Base-by-base conservation (phyloP, 495 filamentous ascomycete species). In the Penicillium crystallinum region DNA sequence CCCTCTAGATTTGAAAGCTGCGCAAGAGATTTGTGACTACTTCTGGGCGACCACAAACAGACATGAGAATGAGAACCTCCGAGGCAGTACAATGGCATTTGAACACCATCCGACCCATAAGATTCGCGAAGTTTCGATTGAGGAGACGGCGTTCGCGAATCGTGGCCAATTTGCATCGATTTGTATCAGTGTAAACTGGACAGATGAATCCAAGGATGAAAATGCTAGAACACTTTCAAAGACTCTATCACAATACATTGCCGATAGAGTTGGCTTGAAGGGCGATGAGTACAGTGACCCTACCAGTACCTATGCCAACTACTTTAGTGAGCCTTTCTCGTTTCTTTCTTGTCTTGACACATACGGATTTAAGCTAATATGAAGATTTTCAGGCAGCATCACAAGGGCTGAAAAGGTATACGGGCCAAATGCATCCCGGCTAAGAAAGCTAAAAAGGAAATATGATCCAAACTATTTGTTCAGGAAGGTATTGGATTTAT, bases 401-500 rank as follows among this genome's bases (percentile, higher is more conserved):
- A 46, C 45, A 42, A 45, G 37, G 39, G 15, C 21, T 3, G 46
- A 62, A 47, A 65, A 63, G 6, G 59, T 76, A 15, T 80, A 67
- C 58, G 77, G 77, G 9, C 33, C 51, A 15, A 74, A 78, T 45
- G 57, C 65, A 19, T 47, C 55, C 2, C 62, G 64, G 18, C 56
- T 77, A 39, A 54, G 64, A 31, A 52, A 65, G 46, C 49, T 78
- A 31, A 78, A 77, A 64, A 63, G 61, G 42, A 65, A 67, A 40
- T 78, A 78, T 53, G 76, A 80, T 58, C 73, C 75, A 1, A 51
- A 66, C 1, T 74, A 76, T 56, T 46, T 76, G 33, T 80, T 80
- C 52, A 63, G 64, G 49, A 59, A 65, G 57, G 15, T 44, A 44
- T 15, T 30, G n/a, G n/a, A 31, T 11, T 44, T 44, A 8, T 31